A percentile compares a stretch with the other conserved stretches of the same genome.
phyloP scores from a whole-genome alignment of 2,329 filamentous ascomycete genomes.

The Penicillium expansum region DNA sequence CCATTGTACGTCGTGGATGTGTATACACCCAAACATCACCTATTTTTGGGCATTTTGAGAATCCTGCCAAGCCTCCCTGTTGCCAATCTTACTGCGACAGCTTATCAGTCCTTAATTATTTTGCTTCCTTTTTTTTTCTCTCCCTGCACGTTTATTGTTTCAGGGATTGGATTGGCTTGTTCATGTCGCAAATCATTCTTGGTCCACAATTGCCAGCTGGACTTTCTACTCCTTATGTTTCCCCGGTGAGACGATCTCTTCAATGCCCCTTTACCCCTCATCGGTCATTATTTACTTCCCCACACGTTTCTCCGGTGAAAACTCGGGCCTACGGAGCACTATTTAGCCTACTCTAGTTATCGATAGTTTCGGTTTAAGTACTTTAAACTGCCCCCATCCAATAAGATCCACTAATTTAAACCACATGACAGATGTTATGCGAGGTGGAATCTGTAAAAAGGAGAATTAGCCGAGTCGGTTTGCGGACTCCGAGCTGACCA shows the following conservation, averaged over 20 bases:
- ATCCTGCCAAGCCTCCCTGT: conserved; percentile 12
- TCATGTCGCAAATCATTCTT: neutral
- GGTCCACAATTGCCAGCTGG: neutral
- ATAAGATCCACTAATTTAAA: neutral
- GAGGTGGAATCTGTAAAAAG: neutral
- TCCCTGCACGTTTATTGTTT: conserved; percentile 10
- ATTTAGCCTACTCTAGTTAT: neutral
- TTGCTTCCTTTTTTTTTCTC: conserved; percentile 1
- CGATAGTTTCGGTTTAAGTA: neutral
- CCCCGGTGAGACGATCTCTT: neutral
- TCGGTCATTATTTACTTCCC: conserved; percentile 10
- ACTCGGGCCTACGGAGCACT: conserved; percentile 9
- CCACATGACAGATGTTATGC: conserved; percentile 1
- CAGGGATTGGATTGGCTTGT: conserved; percentile 12
- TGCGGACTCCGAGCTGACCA: neutral
- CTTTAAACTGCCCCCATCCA: neutral
- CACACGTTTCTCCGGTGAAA: conserved; percentile 21
- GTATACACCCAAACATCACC: neutral
- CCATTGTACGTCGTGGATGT: conserved; percentile 1
- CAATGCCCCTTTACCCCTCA: conserved; percentile 6
- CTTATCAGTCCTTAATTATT: conserved; percentile 4
- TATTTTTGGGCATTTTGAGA: conserved; percentile 8
- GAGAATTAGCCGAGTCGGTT: neutral
- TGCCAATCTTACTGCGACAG: conserved; percentile 9
- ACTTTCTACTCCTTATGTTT: neutral